Base-by-base conservation (phyloP, 306 rosid genomes). In the Cicer chorassanicum region DNA sequence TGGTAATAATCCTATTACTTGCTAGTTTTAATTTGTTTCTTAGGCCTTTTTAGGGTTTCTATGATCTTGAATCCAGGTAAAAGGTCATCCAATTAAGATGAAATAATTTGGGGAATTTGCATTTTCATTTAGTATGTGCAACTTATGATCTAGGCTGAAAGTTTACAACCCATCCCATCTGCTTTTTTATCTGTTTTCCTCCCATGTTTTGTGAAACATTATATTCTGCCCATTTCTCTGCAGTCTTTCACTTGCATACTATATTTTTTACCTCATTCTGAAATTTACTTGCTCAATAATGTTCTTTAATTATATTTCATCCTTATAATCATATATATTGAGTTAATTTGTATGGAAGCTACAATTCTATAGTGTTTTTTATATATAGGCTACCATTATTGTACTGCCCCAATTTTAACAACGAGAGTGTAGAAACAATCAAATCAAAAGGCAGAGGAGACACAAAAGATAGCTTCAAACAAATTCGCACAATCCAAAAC, bases 1-100 rank as follows among this genome's bases (percentile, higher is more conserved):
- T 77, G 98, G 98, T 93, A 82, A 72, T 93, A 82, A 72, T 81
- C 51, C 51, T 18, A 9, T 67, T 68, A 50, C 60, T 66, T 41
- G n/a, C 7, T 71, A 11, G 50, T 75, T 42, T 41, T 65, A 11
- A 36, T 12, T 24, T 19, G 7, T 59, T 29, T 57, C 4, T 8
- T 62, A 14, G 2, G 9, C 44, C 24, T 57, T 44, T 53, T 61
- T 13, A 34, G 15, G 69, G n/a, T 42, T 67, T 67, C 19, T 38
- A 11, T 63, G 60, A 56, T 65, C 29, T 51, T 43, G 48, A 69
- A 62, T 45, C 19, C 51, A 55, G 3, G 13, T 14, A 43, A 40
- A 18, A 57, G 36, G 6, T 60, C 11, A 69, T 75, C 10, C 49
- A 14, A 13, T 39, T 45, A 43, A 34, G 43, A 61, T 74, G 56